Conservation (phyloP, 148 eudicot species). For the Salicornia ramosissima region DNA sequence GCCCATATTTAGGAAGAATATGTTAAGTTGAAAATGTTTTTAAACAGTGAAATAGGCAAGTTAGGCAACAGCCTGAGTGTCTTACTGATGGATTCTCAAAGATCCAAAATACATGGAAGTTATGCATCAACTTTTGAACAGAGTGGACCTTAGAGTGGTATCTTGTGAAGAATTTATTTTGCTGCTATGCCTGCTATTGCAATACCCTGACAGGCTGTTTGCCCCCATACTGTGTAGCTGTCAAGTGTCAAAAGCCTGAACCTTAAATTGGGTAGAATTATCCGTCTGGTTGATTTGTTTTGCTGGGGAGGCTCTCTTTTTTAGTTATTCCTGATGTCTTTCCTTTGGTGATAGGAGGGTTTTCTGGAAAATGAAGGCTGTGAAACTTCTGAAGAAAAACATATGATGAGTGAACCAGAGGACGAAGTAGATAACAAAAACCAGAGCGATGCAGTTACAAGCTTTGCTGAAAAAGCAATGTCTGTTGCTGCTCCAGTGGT, state of each 20-base stretch:
- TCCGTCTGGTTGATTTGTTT: neutral
- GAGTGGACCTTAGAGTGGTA: neutral
- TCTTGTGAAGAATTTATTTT: neutral
- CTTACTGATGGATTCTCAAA: too few species aligned
- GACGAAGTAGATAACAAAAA: slow-evolving; percentile 36
- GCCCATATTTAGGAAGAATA: too few species aligned
- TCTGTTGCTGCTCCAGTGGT: slow-evolving; percentile 94
- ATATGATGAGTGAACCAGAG: slow-evolving; percentile 31
- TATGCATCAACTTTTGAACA: too few species aligned
- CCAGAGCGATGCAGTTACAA: slow-evolving; percentile 53
- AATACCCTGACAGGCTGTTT: neutral
- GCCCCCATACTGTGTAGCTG: neutral
- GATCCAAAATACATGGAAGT: too few species aligned
- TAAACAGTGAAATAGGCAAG: too few species aligned
- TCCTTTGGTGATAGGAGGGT: slow-evolving; percentile 36
- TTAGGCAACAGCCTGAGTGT: too few species aligned
- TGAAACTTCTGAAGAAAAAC: slow-evolving; percentile 31
- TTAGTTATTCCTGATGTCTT: neutral
- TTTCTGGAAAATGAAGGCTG: slow-evolving; percentile 21
- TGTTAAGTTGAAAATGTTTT: too few species aligned
- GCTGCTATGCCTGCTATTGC: too few species aligned
- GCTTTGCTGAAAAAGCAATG: slow-evolving; percentile 95
- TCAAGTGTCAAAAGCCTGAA: neutral
- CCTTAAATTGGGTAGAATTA: neutral
- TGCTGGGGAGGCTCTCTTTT: neutral